Evolutionary conservation across 495 filamentous ascomycete genomes (phyloP).

Genomic region (Annulohypoxylon maeteangense): DNA sequence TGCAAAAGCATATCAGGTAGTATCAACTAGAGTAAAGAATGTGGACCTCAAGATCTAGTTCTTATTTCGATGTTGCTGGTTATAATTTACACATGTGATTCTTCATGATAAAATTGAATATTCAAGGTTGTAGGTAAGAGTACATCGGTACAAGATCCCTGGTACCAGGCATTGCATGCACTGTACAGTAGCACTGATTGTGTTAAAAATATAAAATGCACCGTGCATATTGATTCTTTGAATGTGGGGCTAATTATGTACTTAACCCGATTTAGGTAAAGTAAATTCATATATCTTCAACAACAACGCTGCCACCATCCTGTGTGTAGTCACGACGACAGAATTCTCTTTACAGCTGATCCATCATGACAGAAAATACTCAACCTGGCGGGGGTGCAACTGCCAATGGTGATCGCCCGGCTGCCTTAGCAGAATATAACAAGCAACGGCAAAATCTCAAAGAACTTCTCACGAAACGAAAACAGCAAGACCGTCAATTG

Average conservation of each 20-base stretch:
- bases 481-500: slow-evolving; percentile 57
- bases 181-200: no score
- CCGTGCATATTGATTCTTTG: background rate
- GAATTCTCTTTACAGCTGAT: background rate
- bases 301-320: background rate
- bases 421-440: slow-evolving; percentile 61
- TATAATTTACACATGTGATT: no score
- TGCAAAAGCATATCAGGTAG: no score
- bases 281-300: background rate
- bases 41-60: no score
- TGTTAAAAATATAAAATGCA: no score
- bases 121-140: no score
- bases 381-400: slow-evolving; percentile 51
- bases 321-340: background rate
- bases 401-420: slow-evolving; percentile 48
- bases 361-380: slow-evolving; percentile 65
- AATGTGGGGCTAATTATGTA: background rate
- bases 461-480: slow-evolving; percentile 57
- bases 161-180: no score
- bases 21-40: no score
- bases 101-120: no score
- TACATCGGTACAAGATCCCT: no score
- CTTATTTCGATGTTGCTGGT: no score
- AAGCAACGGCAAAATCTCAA: slow-evolving; percentile 61
- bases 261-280: background rate